Conservation (phyloP, 257 asterid species). For the Lantana camara region DNA sequence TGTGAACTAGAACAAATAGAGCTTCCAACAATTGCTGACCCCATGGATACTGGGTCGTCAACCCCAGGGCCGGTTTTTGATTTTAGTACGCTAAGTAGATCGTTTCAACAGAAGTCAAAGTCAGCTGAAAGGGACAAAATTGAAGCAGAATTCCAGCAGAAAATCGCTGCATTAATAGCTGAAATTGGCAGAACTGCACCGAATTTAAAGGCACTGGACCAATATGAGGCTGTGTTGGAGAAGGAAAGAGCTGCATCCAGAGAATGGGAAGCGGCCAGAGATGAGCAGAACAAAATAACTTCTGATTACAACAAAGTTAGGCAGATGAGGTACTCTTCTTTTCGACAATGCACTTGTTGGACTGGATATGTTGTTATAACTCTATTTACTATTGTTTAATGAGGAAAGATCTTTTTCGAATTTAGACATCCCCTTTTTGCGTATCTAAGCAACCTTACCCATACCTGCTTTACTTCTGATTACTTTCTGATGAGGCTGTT, state of each 20-base stretch:
- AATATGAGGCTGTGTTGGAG: conserved; percentile 79
- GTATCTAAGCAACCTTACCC: conserved; percentile 10
- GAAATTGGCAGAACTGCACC: conserved; percentile 95
- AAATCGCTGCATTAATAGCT: conserved; percentile 62
- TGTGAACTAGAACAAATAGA: conserved; percentile 84
- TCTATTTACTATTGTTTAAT: background rate
- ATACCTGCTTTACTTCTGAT: conserved; percentile 15
- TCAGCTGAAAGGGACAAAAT: conserved; percentile 86
- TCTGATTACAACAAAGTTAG: conserved; percentile 70
- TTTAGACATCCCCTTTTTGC: background rate
- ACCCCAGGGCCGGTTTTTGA: conserved; percentile 66
- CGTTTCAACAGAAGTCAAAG: conserved; percentile 71
- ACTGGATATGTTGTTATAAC: conserved; percentile 13
- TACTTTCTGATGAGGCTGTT: conserved; percentile 8
- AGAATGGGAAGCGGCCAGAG: conserved; percentile 94
- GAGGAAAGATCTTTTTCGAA: background rate
- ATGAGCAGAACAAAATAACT: conserved; percentile 75
- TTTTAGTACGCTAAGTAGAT: conserved; percentile 67
- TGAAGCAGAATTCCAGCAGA: conserved; percentile 79
- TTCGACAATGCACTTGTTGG: conserved; percentile 8
- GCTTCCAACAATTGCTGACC: conserved; percentile 75
- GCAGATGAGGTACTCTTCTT: conserved; percentile 58
- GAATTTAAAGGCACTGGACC: conserved; percentile 91
- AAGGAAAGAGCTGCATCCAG: conserved; percentile 72
- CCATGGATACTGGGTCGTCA: conserved; percentile 70